These are phyloP conservation scores for Penicillium sclerotigenum DNA, from an alignment of 2,329 filamentous ascomycete genomes.

Conservation along the genomic window DNA sequence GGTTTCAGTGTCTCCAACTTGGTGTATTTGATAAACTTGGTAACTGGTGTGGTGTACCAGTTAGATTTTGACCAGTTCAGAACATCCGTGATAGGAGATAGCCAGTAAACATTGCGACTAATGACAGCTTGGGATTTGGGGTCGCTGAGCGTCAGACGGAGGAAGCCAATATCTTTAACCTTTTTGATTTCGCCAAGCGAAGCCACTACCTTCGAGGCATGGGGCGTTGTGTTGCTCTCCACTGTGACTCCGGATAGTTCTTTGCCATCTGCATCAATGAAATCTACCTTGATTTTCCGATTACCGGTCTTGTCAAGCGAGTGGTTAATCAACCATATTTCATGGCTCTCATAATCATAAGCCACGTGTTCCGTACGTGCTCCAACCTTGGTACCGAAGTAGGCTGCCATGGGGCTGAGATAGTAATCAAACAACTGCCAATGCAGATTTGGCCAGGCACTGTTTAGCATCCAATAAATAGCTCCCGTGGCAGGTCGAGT, in stretches of 20 bases:
- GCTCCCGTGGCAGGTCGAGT: slow-evolving; percentile 56
- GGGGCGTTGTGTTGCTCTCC: slow-evolving; percentile 43
- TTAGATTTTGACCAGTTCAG: slow-evolving; percentile 57
- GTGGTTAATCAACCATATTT: slow-evolving; percentile 56
- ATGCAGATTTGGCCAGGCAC: slow-evolving; percentile 62
- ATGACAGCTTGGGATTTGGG: slow-evolving; percentile 30
- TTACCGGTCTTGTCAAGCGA: slow-evolving; percentile 40
- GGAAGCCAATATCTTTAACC: slow-evolving; percentile 47
- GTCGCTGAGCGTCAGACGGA: slow-evolving; percentile 50
- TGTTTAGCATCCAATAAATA: slow-evolving; percentile 67
- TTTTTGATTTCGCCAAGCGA: slow-evolving; percentile 32
- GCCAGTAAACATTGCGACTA: slow-evolving; percentile 62
- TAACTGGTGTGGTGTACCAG: slow-evolving; percentile 60
- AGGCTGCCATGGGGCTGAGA: slow-evolving; percentile 56
- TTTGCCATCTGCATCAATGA: slow-evolving; percentile 51
- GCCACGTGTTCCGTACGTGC: slow-evolving; percentile 52
- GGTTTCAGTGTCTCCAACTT: slow-evolving; percentile 42
- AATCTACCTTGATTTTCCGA: slow-evolving; percentile 49
- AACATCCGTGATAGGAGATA: slow-evolving; percentile 47
- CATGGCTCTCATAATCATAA: slow-evolving; percentile 51
- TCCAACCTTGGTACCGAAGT: slow-evolving; percentile 58
- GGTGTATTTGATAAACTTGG: slow-evolving; percentile 49
- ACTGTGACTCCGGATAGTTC: slow-evolving; percentile 36
- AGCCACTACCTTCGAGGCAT: slow-evolving; percentile 42
- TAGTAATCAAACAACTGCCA: slow-evolving; percentile 67